phyloP scores from a whole-genome alignment of 306 rosid species.

The Medicago truncatula region MtrunA17r5.0-ANR NC_053049.1:36585501-36586000 shows the following conservation, averaged over 20 bases:
- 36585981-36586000: too few relatives aligned
- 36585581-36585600: constrained; percentile 84
- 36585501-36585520: constrained; percentile 75
- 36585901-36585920: constrained; percentile 77
- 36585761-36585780: background rate
- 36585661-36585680: constrained; percentile 80
- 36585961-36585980: constrained; percentile 83
- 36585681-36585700: constrained; percentile 58
- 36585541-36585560: constrained; percentile 70
- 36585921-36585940: constrained; percentile 87
- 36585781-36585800: background rate
- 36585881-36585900: constrained; percentile 87
- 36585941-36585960: constrained; percentile 82
- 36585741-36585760: constrained; percentile 66
- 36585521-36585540: constrained; percentile 76
- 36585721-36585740: constrained; percentile 95
- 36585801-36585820: background rate
- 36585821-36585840: constrained; percentile 64
- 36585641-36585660: constrained; percentile 91
- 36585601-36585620: constrained; percentile 77
- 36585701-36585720: constrained; percentile 69
- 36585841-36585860: constrained; percentile 92
- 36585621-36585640: constrained; percentile 83
- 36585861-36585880: constrained; percentile 97
- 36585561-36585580: constrained; percentile 52